A percentile compares a stretch with the other conserved stretches of the same genome.
These are phyloP conservation scores for Solanum sejunctum DNA, from an alignment of 257 asterid genomes.

Conservation along the genomic window DNA sequence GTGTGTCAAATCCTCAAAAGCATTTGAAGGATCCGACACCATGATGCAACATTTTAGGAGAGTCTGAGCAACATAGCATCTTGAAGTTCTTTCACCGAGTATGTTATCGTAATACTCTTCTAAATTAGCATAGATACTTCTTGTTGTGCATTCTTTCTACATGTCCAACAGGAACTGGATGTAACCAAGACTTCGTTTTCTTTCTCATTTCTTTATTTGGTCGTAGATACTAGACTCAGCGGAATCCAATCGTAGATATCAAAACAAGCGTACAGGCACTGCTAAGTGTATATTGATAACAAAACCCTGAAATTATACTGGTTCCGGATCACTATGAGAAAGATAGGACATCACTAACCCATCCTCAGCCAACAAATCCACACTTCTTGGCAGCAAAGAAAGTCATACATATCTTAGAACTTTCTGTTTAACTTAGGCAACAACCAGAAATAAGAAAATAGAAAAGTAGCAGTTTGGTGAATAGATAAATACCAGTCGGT, in stretches of 20 bases:
- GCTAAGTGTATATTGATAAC: neutral
- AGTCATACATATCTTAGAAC: neutral
- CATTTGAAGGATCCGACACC: neutral
- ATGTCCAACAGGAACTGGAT: neutral
- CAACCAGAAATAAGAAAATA: slow-evolving; percentile 3
- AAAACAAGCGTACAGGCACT: neutral
- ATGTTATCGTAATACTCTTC: neutral
- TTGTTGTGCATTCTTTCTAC: neutral
- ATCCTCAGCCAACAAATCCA: neutral
- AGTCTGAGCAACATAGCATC: neutral
- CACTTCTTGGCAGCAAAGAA: neutral
- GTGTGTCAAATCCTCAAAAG: neutral
- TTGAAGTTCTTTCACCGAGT: neutral
- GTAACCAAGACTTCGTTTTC: neutral
- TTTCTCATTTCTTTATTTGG: neutral
- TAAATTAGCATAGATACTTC: neutral
- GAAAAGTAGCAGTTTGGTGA: neutral
- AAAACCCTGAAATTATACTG: neutral
- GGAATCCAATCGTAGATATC: neutral
- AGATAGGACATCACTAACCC: neutral
- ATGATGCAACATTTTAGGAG: neutral
- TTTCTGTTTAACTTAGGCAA: neutral
- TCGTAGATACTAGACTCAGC: neutral
- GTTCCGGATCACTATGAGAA: neutral
- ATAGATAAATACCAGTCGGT: slow-evolving; percentile 52